These are phyloP conservation scores for Eucalyptus erythrocorys DNA, from an alignment of 345 rosid genomes.

Conservation along the genomic window DNA sequence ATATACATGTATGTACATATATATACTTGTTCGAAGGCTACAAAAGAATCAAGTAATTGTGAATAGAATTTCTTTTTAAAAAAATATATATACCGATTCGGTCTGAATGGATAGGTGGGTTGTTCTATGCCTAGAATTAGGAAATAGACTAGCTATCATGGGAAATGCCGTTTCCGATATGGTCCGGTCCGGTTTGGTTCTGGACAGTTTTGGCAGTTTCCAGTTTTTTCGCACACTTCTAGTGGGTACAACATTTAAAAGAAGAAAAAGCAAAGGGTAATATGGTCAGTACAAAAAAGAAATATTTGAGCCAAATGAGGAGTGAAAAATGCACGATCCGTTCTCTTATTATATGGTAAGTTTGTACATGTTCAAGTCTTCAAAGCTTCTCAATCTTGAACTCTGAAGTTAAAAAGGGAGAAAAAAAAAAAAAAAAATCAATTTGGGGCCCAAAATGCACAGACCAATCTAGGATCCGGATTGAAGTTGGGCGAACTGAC, in stretches of 20 bases:
- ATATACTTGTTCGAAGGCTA: no score
- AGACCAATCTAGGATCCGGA: neutral
- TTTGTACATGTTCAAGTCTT: neutral
- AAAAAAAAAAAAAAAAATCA: neutral
- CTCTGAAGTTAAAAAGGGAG: neutral
- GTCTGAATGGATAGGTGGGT: rapidly evolving
- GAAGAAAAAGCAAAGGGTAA: no score
- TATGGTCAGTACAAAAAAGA: no score
- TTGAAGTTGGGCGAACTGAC: neutral
- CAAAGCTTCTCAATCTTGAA: neutral
- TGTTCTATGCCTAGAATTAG: rapidly evolving
- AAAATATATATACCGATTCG: rapidly evolving
- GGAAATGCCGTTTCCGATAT: rapidly evolving
- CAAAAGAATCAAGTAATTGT: no score
- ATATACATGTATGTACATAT: no score
- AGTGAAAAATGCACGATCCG: no score
- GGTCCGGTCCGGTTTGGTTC: rapidly evolving
- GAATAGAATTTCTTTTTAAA: no score
- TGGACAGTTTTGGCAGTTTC: rapidly evolving
- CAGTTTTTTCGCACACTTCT: no score
- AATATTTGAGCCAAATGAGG: no score
- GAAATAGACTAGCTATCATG: rapidly evolving
- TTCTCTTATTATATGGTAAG: neutral
- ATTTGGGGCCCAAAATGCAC: neutral
- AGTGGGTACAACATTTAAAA: no score